Evolutionary conservation across 495 filamentous ascomycete species (phyloP).

Genomic region (Penicillium soppii): DNA sequence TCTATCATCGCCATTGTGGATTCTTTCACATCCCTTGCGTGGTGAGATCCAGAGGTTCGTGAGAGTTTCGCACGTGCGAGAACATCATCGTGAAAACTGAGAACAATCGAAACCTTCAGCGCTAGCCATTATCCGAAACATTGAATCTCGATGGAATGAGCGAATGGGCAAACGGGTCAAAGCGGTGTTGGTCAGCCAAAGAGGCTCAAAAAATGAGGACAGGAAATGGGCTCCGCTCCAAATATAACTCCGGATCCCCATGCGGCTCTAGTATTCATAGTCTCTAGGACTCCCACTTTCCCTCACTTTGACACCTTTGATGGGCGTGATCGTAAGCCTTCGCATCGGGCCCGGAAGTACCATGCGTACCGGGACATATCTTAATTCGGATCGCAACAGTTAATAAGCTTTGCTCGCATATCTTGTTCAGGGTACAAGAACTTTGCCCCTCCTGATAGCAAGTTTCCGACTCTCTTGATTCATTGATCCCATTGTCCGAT

Average conservation of each 20-base stretch:
- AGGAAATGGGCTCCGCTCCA: background rate
- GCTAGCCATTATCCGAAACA: background rate
- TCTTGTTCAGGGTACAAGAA: background rate
- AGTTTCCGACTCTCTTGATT: background rate
- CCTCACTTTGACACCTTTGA: background rate
- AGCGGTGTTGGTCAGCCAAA: background rate
- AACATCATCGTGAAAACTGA: background rate
- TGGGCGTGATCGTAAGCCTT: background rate
- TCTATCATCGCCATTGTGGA: constrained; percentile 16
- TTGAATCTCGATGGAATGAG: background rate
- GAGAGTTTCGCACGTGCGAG: constrained; percentile 9
- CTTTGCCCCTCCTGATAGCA: background rate
- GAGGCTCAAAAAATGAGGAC: constrained; percentile 16
- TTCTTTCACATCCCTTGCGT: constrained; percentile 20
- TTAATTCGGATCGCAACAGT: background rate
- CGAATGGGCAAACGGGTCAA: background rate
- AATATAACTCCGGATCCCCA: constrained; percentile 2
- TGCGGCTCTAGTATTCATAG: constrained; percentile 11
- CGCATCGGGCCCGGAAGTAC: background rate
- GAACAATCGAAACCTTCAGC: background rate
- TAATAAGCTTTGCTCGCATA: constrained; percentile 9
- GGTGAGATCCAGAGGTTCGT: background rate
- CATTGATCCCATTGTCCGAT: background rate
- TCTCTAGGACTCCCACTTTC: background rate
- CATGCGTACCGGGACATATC: constrained; percentile 1